Base-by-base conservation (phyloP, 2,329 filamentous ascomycete genomes). In the Xylaria sp. region DNA sequence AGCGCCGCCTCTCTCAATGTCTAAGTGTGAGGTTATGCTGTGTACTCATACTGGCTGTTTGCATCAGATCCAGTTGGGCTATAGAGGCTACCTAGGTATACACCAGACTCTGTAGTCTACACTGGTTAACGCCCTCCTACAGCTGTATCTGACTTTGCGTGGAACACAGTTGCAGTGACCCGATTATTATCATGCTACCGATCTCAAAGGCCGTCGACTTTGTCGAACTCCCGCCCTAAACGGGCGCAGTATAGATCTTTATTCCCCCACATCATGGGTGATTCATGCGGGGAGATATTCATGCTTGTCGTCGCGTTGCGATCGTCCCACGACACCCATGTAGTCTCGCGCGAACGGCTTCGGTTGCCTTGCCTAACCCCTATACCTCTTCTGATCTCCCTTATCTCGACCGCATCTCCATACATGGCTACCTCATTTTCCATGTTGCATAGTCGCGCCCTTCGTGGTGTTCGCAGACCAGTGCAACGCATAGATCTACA, bases 21-120 rank as follows among this genome's bases (percentile, higher is more conserved):
- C 46, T 34, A 55, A 8, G 18, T 8, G 39, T 18, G 7, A 15
- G 6, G 18, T 28, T 20, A 32, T 46, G 7, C 48, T 20, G 15
- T 23, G 28, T 58, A 13, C 2, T 1, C 5, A 44, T 63, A 10
- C 10, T 41, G 8, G 15, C 28, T 44, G 8, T 46, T 58, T 28
- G 65, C 7, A 5, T 8, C n/a, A 8, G 0, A 34, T 59, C n/a
- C 7, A 20, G 44, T 66, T 12, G 39, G 51, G 63, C 55, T 60
- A 18, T 68, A 58, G 25, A 8, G 13, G 34, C 34, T 37, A 37
- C 28, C 28, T 28, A 28, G 2, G 28, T 28, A 28, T 28, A 28
- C 28, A 28, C 28, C 3, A 28, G 28, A 28, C 3, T 28, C 28
- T 28, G 28, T 28, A 28, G 28, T 28, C 28, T 28, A 28, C 28